These are phyloP conservation scores for Erysiphe pulchra DNA, from an alignment of 2,329 filamentous ascomycete genomes.

Conservation along the genomic window DNA sequence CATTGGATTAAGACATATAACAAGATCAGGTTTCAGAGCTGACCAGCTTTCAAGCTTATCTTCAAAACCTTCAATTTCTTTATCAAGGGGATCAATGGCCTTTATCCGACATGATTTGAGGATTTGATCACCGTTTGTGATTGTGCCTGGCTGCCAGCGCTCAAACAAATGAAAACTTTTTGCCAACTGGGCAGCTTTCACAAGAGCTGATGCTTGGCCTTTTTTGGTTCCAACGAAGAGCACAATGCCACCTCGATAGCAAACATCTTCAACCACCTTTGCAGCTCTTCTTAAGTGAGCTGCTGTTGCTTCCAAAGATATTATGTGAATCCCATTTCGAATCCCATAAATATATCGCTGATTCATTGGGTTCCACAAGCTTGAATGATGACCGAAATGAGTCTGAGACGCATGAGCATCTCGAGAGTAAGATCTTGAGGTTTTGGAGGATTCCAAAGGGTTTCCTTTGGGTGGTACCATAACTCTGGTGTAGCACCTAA, in stretches of 20 bases:
- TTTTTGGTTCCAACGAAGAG: conserved; percentile 74
- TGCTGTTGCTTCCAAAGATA: conserved; percentile 70
- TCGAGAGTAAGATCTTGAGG: conserved; percentile 71
- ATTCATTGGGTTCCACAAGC: conserved; percentile 86
- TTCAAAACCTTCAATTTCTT: conserved; percentile 33
- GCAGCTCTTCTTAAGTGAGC: conserved; percentile 77
- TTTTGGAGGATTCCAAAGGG: conserved; percentile 46
- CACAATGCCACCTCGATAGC: conserved; percentile 58
- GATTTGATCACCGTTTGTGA: conserved; percentile 84
- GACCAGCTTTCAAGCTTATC: conserved; percentile 34
- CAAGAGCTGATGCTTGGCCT: conserved; percentile 58
- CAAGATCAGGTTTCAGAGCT: conserved; percentile 62
- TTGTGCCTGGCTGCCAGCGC: conserved; percentile 72
- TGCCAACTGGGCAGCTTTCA: conserved; percentile 53
- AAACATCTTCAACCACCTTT: conserved; percentile 73
- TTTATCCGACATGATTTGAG: conserved; percentile 42
- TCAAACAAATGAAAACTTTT: conserved; percentile 72
- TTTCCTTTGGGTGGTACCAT: conserved; percentile 37
- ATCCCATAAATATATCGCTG: conserved; percentile 84
- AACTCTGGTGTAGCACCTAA: conserved; percentile 21
- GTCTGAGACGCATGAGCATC: conserved; percentile 64
- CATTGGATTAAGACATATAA: conserved; percentile 74
- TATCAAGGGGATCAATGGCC: conserved; percentile 54
- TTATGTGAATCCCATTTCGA: conserved; percentile 72
- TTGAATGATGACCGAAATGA: conserved; percentile 75